These are phyloP conservation scores for Spergularia azorica DNA, from an alignment of 179 eudicot genomes.

Conservation along the genomic window DNA sequence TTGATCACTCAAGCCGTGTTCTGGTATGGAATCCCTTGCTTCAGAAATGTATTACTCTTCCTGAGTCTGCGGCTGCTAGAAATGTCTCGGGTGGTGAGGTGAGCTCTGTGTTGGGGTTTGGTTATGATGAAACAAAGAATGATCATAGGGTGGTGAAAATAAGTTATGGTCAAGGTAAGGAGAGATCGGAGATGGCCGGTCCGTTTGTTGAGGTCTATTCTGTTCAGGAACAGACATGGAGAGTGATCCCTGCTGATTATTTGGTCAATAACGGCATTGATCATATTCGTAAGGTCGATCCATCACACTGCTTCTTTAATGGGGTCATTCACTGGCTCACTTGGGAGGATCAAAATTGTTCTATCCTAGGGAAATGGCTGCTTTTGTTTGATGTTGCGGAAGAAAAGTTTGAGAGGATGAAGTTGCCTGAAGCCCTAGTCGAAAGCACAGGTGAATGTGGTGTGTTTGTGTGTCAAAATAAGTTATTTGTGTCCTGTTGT, in stretches of 20 bases:
- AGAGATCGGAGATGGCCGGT: not conserved
- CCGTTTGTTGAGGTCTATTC: not conserved
- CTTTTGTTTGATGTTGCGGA: slow-evolving; percentile 3
- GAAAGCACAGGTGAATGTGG: not conserved
- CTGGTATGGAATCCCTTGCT: slow-evolving; percentile 15
- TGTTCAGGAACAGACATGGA: not conserved
- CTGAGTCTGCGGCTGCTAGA: not conserved
- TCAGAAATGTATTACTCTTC: slow-evolving; percentile 6
- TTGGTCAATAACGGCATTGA: not conserved
- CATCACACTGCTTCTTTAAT: not conserved
- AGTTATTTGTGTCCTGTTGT: slow-evolving; percentile 1
- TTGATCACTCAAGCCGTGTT: not conserved
- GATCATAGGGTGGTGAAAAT: slow-evolving; percentile 11
- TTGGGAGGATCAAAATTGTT: not conserved
- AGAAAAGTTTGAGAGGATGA: not conserved
- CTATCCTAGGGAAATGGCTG: not conserved
- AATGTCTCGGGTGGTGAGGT: not conserved
- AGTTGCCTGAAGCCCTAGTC: slow-evolving; percentile 1
- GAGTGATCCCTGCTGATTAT: not conserved
- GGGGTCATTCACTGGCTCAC: slow-evolving; percentile 7
- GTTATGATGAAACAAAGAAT: not conserved
- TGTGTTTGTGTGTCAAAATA: not conserved
- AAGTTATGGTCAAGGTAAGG: not conserved
- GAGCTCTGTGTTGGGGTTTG: slow-evolving; percentile 1
- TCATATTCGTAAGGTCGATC: not conserved